Base-by-base conservation (phyloP, 306 rosid species). In the Gleditsia sinensis region DNA sequence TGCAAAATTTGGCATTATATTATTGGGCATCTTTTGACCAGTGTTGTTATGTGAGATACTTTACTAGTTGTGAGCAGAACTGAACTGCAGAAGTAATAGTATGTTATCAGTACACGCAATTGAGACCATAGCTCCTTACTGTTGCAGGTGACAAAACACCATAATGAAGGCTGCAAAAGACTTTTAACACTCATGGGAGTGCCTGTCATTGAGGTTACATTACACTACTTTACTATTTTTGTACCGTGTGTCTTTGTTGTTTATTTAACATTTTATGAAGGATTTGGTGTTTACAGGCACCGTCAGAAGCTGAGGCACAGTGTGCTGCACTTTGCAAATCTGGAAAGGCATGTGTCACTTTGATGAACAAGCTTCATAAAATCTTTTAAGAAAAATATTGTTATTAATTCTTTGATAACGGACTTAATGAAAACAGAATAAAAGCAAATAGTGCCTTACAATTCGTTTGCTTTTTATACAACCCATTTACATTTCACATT, bases 271-370 rank as follows among this genome's bases (percentile, higher is more conserved):
- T 66, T 48, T 54, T 37, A 16, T 55, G 59, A 62, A 81, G 33
- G 43, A 64, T 81, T 82, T 82, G 76, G 67, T 60, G 82, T 80
- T 69, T 45, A 59, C 88, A 91, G 97, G 98, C 98, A 63, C 96
- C 97, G 25, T 94, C 98, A 9, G 98, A 94, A 87, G 98, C 98
- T 49, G 98, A 94, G 85, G 97, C 97, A 63, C 97, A 94, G 74
- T 94, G 98, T 79, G 97, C 96, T 80, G 90, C 91, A 14, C 95
- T 94, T 86, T 91, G 98, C 88, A 94, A 91, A 74, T 78, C 88
- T 36, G 97, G 93, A 81, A 91, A 86, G 96, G 97, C 84, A 86
- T 3, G 46, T 53, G 23, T 75, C 45, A 58, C 64, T 76, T 59
- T 62, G 25, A 19, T 73, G 67, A 48, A 60, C 69, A 20, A 54